Base-by-base conservation (phyloP, 1,139 yeast species). In the Blastobotrys capitulatus region DNA sequence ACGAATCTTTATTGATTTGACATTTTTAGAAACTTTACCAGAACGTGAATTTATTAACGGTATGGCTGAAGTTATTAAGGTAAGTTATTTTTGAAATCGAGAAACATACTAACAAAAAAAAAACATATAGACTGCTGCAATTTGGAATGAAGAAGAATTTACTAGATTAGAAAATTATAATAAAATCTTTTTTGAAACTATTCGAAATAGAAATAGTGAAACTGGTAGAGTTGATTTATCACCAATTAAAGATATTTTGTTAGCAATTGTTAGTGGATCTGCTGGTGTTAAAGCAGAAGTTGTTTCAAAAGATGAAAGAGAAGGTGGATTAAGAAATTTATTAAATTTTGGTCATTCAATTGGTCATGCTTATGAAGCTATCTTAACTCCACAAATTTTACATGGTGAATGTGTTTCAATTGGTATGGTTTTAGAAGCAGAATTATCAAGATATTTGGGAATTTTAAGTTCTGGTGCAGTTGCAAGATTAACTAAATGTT, bases 341-440 rank as follows among this genome's bases (percentile, higher is more conserved):
- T 77, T 92, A 55, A 92, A 92, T 69, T 94, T 92, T 65, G 99
- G 99, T 29, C 99, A 92, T 68, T 82, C 97, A 35, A 90, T 92
- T 61, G 99, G 98, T 42, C 99, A 92, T 67, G 99, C 99, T 25
- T 89, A 86, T 59, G 99, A 92, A 72, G 98, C 98, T 15, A 81
- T 94, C 34, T 76, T 92, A 57, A 89, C 97, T 4, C 98, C 99
- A 8, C 89, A 90, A 66, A 94, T 96, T 18, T 76, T 92, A 44
- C 99, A 92, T 61, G 99, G 99, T 53, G 99, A 92, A 69, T 92
- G 98, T 76, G 98, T 92, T 18, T 78, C 97, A 9, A 78, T 92
- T 55, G 99, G 99, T 56, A 86, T 90, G 81, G 83, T 94, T 39
- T 78, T 83, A 60, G 99, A 92, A 68, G 98, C 97, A 1, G 98